These are phyloP conservation scores for Balamuthia mandrillaris DNA, from an alignment of 208 protist species.

Conservation along the genomic window DNA sequence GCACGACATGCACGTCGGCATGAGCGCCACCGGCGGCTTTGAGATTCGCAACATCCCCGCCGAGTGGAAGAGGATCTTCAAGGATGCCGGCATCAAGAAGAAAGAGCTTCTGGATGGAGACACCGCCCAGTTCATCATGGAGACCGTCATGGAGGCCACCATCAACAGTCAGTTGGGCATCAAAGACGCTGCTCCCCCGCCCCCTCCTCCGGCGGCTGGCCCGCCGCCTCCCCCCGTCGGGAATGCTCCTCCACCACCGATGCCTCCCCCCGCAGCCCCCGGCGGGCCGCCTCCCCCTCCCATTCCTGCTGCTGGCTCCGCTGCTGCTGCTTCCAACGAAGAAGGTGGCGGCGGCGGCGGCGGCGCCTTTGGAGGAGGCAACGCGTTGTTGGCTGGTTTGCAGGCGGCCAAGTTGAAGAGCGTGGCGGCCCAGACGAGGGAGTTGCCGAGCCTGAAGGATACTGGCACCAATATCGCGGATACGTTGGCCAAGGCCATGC, in stretches of 20 bases:
- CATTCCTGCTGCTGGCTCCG: not conserved
- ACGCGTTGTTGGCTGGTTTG: not conserved
- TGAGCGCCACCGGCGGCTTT: slow-evolving; percentile 41
- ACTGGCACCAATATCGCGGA: no score
- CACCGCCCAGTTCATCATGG: slow-evolving; percentile 51
- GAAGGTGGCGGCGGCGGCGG: not conserved
- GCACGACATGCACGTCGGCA: slow-evolving; percentile 56
- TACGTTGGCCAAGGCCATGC: slow-evolving; percentile 27
- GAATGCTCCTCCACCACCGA: not conserved
- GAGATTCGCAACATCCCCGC: slow-evolving; percentile 45
- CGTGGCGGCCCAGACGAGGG: not conserved
- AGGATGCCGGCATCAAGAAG: slow-evolving; percentile 56
- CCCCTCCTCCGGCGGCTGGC: no score
- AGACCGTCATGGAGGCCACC: slow-evolving; percentile 41
- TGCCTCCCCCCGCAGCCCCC: not conserved
- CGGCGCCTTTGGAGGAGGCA: not conserved
- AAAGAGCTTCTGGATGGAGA: slow-evolving; percentile 47
- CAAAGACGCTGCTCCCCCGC: no score
- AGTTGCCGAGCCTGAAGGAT: not conserved
- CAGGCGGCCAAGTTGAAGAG: not conserved
- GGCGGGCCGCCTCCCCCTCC: not conserved
- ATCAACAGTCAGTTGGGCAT: no score
- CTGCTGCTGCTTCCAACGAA: no score
- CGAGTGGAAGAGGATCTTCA: slow-evolving; percentile 55
- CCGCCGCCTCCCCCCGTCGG: not conserved